phyloP scores from a whole-genome alignment of 306 rosid species.

The Begonia peltatifolia region DNA sequence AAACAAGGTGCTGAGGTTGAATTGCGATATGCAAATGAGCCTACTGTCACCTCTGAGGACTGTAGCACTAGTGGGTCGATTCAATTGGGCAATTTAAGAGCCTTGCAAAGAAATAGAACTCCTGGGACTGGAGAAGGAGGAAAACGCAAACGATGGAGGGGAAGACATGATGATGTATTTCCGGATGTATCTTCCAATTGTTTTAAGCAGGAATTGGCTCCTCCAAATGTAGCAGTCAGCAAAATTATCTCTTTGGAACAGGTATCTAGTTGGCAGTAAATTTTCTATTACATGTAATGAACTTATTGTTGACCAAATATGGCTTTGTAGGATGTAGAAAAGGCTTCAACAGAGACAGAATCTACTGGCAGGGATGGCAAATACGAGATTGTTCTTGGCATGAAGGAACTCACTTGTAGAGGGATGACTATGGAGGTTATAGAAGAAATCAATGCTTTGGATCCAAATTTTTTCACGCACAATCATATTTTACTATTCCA shows the following conservation, averaged over 20 bases:
- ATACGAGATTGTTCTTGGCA: conserved; percentile 67
- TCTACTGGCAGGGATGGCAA: conserved; percentile 41
- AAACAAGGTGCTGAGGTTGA: conserved; percentile 48
- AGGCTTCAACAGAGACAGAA: conserved; percentile 22
- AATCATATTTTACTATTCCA: conserved; percentile 75
- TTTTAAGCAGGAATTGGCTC: conserved; percentile 41
- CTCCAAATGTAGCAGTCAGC: conserved; percentile 15
- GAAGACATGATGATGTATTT: conserved; percentile 57
- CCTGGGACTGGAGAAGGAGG: conserved; percentile 60
- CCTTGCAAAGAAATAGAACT: conserved; percentile 40
- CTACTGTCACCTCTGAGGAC: conserved; percentile 49
- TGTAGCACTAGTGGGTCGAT: conserved; percentile 92
- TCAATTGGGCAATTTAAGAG: conserved; percentile 40
- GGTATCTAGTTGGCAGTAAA: conserved; percentile 28
- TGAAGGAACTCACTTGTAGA: conserved; percentile 80
- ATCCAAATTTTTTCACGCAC: conserved; percentile 61
- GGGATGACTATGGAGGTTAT: conserved; percentile 95
- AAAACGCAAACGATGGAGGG: conserved; percentile 94
- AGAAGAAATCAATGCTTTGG: conserved; percentile 60
- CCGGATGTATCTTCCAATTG: conserved; percentile 26
- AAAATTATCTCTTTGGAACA: conserved; percentile 37
- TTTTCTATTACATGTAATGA: conserved; percentile 7
- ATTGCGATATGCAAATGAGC: conserved; percentile 51
- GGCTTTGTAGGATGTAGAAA: conserved; percentile 49
- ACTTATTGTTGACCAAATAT: conserved; percentile 11